Percentiles rank a stretch among this genome's conserved stretches.
These are phyloP conservation scores for Myxozyma mucilagina DNA, from an alignment of 805 yeast genomes.

Conservation along the genomic window DNA sequence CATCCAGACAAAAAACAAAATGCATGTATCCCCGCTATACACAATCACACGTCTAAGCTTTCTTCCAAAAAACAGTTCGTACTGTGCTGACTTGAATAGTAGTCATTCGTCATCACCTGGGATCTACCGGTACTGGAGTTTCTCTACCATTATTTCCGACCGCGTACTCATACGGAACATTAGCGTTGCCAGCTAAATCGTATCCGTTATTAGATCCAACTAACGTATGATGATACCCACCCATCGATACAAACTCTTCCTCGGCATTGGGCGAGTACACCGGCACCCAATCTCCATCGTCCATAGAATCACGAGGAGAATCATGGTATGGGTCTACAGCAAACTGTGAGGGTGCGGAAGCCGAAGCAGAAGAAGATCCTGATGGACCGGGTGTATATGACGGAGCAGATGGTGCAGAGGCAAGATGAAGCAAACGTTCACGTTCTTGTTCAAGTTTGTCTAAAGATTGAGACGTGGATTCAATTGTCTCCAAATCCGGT, in stretches of 20 bases:
- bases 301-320: background rate
- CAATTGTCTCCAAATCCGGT: constrained; percentile 16
- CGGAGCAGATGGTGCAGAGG: constrained; percentile 23
- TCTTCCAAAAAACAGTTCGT: too few relatives aligned
- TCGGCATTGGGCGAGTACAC: constrained; percentile 23
- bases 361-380: constrained; percentile 6
- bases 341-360: background rate
- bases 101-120: background rate
- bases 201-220: constrained; percentile 4
- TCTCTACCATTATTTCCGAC: background rate
- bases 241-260: constrained; percentile 23
- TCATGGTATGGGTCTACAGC: background rate
- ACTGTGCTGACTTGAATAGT: too few relatives aligned
- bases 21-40: too few relatives aligned
- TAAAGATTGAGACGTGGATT: background rate
- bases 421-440: constrained; percentile 9
- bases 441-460: constrained; percentile 29
- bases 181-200: constrained; percentile 5
- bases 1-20: too few relatives aligned
- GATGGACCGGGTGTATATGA: constrained; percentile 20
- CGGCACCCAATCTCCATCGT: constrained; percentile 25
- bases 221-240: constrained; percentile 19
- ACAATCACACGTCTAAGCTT: too few relatives aligned
- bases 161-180: constrained; percentile 20
- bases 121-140: background rate